Evolutionary conservation across 805 yeast species (phyloP).

Genomic region (Starmera dryadoides): DNA sequence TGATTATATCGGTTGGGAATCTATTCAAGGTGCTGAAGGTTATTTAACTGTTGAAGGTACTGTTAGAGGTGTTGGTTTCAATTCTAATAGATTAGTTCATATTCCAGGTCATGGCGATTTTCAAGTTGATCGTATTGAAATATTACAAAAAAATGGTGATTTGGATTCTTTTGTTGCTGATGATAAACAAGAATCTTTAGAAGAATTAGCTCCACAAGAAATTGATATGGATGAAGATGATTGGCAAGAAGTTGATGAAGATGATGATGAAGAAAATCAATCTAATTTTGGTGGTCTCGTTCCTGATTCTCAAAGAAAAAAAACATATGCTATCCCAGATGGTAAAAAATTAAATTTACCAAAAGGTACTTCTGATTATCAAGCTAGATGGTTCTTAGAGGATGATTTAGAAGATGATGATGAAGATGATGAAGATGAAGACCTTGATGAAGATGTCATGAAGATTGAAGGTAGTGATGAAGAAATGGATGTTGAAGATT

Average conservation of each 20-base stretch:
- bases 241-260: slow-evolving; percentile 27
- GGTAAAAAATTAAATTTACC: slow-evolving; percentile 43
- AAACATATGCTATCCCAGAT: slow-evolving; percentile 1
- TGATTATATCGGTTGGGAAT: slow-evolving; percentile 45
- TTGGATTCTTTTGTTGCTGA: slow-evolving; percentile 23
- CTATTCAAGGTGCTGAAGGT: slow-evolving; percentile 22
- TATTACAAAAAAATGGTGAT: slow-evolving; percentile 25
- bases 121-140: slow-evolving; percentile 64
- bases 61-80: slow-evolving; percentile 82
- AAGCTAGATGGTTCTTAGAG: slow-evolving; percentile 70
- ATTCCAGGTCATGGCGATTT: slow-evolving; percentile 89
- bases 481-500: slow-evolving; percentile 25
- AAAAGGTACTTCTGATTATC: slow-evolving; percentile 75
- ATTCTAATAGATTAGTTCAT: slow-evolving; percentile 71
- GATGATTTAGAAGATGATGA: slow-evolving; percentile 37
- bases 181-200: slow-evolving; percentile 48
- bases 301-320: slow-evolving; percentile 13
- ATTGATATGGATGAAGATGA: slow-evolving; percentile 39
- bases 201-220: slow-evolving; percentile 52
- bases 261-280: slow-evolving; percentile 21
- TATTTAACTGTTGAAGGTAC: slow-evolving; percentile 67
- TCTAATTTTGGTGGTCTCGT: slow-evolving; percentile 6
- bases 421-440: slow-evolving; percentile 17
- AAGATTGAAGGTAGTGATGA: slow-evolving; percentile 21
- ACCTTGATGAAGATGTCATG: slow-evolving; percentile 23